phyloP scores from a whole-genome alignment of 306 rosid genomes.

The Pachyrhizus erosus region DNA sequence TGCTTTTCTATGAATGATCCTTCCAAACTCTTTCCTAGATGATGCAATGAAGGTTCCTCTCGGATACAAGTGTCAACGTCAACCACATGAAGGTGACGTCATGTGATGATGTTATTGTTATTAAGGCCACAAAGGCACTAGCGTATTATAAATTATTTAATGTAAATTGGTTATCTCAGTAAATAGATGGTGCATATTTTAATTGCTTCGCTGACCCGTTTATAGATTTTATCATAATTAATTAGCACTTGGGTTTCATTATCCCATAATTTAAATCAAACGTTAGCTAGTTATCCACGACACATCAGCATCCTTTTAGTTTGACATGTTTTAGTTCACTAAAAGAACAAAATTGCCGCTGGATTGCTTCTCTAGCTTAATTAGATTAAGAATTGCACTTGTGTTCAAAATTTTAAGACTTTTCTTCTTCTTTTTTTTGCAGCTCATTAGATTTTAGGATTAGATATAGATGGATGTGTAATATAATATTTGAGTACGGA shows the following conservation, averaged over 20 bases:
- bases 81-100: slow-evolving; percentile 23
- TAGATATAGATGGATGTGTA: too few species aligned
- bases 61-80: slow-evolving; percentile 36
- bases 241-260: not conserved
- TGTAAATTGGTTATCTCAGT: not conserved
- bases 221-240: not conserved
- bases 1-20: slow-evolving; percentile 38
- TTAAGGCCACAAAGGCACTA: slow-evolving; percentile 2
- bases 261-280: not conserved
- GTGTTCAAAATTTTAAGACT: too few species aligned
- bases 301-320: too few species aligned
- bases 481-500: too few species aligned
- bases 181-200: not conserved
- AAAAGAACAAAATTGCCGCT: too few species aligned
- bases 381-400: too few species aligned
- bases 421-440: too few species aligned
- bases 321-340: not conserved
- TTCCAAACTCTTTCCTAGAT: slow-evolving; percentile 56
- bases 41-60: slow-evolving; percentile 53
- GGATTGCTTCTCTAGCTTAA: too few species aligned
- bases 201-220: not conserved
- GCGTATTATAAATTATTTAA: not conserved
- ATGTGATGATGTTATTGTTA: slow-evolving; percentile 41
- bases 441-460: too few species aligned
- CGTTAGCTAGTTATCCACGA: not conserved